phyloP scores from a whole-genome alignment of 2,329 filamentous ascomycete genomes.

The Blastomyces silverae region DNA sequence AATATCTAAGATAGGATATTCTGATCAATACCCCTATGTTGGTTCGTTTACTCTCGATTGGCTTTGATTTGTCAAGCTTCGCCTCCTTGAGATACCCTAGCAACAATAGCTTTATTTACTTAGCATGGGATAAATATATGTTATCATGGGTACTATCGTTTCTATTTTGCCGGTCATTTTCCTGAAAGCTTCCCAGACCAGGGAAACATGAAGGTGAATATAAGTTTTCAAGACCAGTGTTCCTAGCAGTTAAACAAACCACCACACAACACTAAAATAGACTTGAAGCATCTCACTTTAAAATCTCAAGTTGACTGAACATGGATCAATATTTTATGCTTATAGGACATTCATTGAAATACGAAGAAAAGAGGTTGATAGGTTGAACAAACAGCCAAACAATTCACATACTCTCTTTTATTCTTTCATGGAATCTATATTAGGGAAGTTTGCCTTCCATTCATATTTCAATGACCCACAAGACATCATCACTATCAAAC shows the following conservation, averaged over 20 bases:
- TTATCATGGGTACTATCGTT: neutral
- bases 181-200: neutral
- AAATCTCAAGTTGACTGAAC: no score
- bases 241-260: no score
- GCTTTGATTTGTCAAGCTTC: neutral
- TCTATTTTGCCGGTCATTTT: neutral
- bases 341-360: neutral
- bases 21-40: neutral
- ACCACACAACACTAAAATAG: no score
- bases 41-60: neutral
- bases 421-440: neutral
- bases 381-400: neutral
- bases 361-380: neutral
- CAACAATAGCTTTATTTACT: neutral
- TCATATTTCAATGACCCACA: neutral
- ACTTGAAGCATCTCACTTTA: no score
- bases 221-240: no score
- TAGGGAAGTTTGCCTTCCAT: neutral
- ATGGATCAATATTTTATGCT: no score
- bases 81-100: neutral
- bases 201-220: neutral
- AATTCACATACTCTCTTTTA: neutral
- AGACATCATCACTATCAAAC: neutral
- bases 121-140: neutral
- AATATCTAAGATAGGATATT: neutral